These are phyloP conservation scores for Hydrangea macrophylla DNA, from an alignment of 148 eudicot species.

Conservation along the genomic window DNA sequence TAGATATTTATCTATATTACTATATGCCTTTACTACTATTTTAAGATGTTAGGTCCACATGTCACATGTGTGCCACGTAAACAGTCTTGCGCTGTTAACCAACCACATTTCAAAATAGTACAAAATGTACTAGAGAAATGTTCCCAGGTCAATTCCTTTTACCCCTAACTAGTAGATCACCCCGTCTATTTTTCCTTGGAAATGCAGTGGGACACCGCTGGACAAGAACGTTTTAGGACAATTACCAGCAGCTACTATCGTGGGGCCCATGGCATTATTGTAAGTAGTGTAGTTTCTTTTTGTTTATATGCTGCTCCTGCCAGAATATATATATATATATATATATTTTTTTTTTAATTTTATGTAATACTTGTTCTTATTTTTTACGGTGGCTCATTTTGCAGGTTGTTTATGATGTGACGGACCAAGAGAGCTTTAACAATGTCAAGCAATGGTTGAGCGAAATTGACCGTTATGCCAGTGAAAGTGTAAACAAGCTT, in stretches of 20 bases:
- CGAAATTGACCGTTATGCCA: constrained; percentile 15
- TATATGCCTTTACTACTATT: not conserved
- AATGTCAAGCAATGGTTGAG: constrained; percentile 16
- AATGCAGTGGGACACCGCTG: constrained; percentile 81
- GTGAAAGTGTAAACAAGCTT: constrained; percentile 17
- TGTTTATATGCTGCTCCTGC: not conserved
- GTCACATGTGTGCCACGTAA: too few relatives aligned
- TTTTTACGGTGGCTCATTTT: not conserved
- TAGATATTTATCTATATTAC: not conserved
- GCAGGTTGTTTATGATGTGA: constrained; percentile 19
- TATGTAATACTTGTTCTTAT: too few relatives aligned
- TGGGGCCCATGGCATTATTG: constrained; percentile 83
- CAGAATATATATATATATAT: not conserved
- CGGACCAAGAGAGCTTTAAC: constrained; percentile 18
- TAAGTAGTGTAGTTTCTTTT: constrained; percentile 20
- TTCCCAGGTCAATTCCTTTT: too few relatives aligned
- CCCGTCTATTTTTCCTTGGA: not conserved
- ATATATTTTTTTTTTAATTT: not conserved
- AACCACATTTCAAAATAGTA: too few relatives aligned
- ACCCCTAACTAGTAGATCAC: not conserved
- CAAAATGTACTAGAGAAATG: too few relatives aligned
- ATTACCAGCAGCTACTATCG: constrained; percentile 84
- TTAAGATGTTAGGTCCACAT: too few relatives aligned
- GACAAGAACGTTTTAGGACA: constrained; percentile 82
- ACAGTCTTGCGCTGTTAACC: too few relatives aligned